These are phyloP conservation scores for Pichia deserticola DNA, from an alignment of 805 yeast species.

Conservation along the genomic window DNA sequence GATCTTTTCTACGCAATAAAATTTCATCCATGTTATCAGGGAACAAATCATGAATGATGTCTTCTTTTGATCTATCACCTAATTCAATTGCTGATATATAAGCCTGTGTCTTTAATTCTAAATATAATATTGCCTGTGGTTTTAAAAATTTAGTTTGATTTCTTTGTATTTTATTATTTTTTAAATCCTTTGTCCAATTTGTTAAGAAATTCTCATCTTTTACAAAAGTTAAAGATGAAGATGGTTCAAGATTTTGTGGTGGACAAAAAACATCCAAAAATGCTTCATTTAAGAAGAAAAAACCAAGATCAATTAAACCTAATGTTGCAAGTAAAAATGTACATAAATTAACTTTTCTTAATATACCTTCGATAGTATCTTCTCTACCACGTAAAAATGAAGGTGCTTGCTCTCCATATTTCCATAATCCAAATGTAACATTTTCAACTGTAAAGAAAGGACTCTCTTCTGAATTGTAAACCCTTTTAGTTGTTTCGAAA, in stretches of 20 bases:
- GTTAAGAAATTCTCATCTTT: conserved; percentile 15
- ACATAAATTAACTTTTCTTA: conserved; percentile 80
- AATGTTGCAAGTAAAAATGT: conserved; percentile 83
- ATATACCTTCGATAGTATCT: conserved; percentile 52
- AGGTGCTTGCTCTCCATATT: conserved; percentile 53
- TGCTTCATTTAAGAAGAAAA: conserved; percentile 74
- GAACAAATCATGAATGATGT: conserved; percentile 67
- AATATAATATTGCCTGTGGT: conserved; percentile 68
- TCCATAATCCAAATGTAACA: conserved; percentile 66
- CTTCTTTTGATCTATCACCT: conserved; percentile 51
- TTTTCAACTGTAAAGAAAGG: conserved; percentile 67
- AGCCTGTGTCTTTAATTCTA: conserved; percentile 93
- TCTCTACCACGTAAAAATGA: conserved; percentile 51
- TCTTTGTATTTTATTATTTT: conserved; percentile 11
- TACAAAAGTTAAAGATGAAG: conserved; percentile 26
- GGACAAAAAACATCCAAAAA: conserved; percentile 88
- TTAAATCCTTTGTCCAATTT: conserved; percentile 10
- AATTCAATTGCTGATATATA: conserved; percentile 80
- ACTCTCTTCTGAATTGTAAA: conserved; percentile 60
- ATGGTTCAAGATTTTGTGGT: conserved; percentile 46
- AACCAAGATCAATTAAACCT: conserved; percentile 81
- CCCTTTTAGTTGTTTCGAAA: conserved; percentile 67
- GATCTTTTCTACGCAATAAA: conserved; percentile 33
- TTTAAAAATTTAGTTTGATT: conserved; percentile 46
- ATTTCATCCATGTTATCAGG: conserved; percentile 55